These are phyloP conservation scores for Alternaria ventricosa DNA, from an alignment of 2,329 filamentous ascomycete species.

Conservation along the genomic window DNA sequence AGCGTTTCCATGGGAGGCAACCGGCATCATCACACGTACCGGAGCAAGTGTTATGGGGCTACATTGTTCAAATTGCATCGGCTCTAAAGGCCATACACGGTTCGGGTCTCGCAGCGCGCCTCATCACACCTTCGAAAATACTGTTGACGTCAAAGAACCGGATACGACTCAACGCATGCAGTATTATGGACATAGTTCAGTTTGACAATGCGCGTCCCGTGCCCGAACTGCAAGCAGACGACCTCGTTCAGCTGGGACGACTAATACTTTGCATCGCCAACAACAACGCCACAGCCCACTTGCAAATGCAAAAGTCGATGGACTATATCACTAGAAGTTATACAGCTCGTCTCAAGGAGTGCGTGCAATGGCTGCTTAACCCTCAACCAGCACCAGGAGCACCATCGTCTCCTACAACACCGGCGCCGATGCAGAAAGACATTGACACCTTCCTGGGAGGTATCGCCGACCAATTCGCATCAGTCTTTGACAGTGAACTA, in stretches of 20 bases:
- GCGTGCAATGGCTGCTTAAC: conserved; percentile 80
- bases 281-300: conserved; percentile 64
- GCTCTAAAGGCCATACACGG: conserved; percentile 86
- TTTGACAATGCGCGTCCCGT: conserved; percentile 74
- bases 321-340: conserved; percentile 80
- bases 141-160: conserved; percentile 89
- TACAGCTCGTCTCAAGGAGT: conserved; percentile 78
- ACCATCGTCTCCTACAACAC: conserved; percentile 40
- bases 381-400: conserved; percentile 50
- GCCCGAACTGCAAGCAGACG: conserved; percentile 83
- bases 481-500: conserved; percentile 77
- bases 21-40: conserved; percentile 49
- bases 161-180: conserved; percentile 85
- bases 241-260: conserved; percentile 83
- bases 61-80: conserved; percentile 88
- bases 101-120: conserved; percentile 80
- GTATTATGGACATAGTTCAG: conserved; percentile 86
- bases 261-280: conserved; percentile 83
- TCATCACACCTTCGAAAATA: conserved; percentile 87
- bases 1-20: conserved; percentile 49
- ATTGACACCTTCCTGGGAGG: conserved; percentile 81
- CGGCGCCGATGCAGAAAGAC: conserved; percentile 62
- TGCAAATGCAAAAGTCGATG: conserved; percentile 72
- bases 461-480: conserved; percentile 78
- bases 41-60: conserved; percentile 87